Evolutionary conservation across 495 filamentous ascomycete species (phyloP).

Genomic region (Aspergillus haitiensis): DNA sequence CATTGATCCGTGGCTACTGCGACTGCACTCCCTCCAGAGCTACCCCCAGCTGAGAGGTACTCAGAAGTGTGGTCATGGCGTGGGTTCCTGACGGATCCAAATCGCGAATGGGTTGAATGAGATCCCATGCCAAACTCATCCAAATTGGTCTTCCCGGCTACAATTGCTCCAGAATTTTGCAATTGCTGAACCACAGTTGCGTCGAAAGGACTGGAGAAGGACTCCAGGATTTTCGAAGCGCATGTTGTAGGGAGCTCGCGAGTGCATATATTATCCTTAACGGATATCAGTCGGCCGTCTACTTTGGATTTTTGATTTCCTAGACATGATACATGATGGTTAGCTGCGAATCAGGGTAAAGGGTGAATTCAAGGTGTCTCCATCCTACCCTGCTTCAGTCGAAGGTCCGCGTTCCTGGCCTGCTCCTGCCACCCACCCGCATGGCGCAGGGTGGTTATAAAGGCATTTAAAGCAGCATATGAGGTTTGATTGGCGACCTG

Average conservation of each 20-base stretch:
- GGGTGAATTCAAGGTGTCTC: not conserved
- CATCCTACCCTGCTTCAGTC: slow-evolving; percentile 38
- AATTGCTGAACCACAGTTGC: slow-evolving; percentile 77
- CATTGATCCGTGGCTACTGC: slow-evolving; percentile 73
- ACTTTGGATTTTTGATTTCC: slow-evolving; percentile 37
- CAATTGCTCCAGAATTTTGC: slow-evolving; percentile 59
- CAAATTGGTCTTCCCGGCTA: slow-evolving; percentile 84
- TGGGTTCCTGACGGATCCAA: slow-evolving; percentile 62
- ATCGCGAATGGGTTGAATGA: slow-evolving; percentile 73
- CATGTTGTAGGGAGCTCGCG: slow-evolving; percentile 71
- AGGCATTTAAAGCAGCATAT: slow-evolving; percentile 44
- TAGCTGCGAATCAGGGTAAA: slow-evolving; percentile 3
- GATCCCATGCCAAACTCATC: slow-evolving; percentile 99
- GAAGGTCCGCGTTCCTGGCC: slow-evolving; percentile 42
- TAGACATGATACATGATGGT: slow-evolving; percentile 10
- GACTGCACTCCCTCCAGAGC: slow-evolving; percentile 90
- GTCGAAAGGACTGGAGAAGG: slow-evolving; percentile 72
- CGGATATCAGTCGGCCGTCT: slow-evolving; percentile 62
- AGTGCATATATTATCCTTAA: slow-evolving; percentile 92
- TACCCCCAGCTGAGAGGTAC: slow-evolving; percentile 75
- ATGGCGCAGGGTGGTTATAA: slow-evolving; percentile 43
- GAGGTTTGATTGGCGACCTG: slow-evolving; percentile 48
- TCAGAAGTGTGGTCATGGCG: slow-evolving; percentile 27
- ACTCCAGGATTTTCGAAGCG: slow-evolving; percentile 71
- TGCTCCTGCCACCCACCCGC: slow-evolving; percentile 36